These are phyloP conservation scores for Alternaria sp. DNA, from an alignment of 2,329 filamentous ascomycete genomes.

Conservation along the genomic window DNA sequence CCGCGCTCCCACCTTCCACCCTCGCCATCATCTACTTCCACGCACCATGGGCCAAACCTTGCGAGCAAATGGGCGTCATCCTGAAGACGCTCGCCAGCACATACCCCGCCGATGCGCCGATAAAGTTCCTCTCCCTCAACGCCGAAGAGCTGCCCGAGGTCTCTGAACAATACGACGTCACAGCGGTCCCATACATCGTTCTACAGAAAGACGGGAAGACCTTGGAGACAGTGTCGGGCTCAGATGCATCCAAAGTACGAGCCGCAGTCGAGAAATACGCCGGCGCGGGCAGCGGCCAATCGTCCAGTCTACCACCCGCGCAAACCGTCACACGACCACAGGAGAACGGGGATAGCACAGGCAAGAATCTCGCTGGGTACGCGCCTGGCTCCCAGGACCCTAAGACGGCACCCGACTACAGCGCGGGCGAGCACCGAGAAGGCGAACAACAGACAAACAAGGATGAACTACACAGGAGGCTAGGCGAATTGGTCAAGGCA, in stretches of 20 bases:
- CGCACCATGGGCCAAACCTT: constrained; percentile 94
- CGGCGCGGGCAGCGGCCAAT: constrained; percentile 53
- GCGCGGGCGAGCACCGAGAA: constrained; percentile 41
- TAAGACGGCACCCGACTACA: constrained; percentile 56
- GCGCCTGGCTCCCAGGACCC: constrained; percentile 53
- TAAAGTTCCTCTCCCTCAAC: constrained; percentile 88
- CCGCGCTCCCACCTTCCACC: constrained; percentile 71
- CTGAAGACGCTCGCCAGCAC: constrained; percentile 84
- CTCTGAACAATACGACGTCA: constrained; percentile 91
- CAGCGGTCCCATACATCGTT: constrained; percentile 90
- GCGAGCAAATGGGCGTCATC: constrained; percentile 90
- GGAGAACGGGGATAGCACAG: constrained; percentile 44
- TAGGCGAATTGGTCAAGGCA: constrained; percentile 87
- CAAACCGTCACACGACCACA: constrained; percentile 54
- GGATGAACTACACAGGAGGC: constrained; percentile 82
- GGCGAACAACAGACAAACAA: constrained; percentile 60
- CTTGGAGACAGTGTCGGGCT: constrained; percentile 86
- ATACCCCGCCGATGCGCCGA: constrained; percentile 74
- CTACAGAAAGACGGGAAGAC: constrained; percentile 77
- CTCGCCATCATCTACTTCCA: constrained; percentile 92
- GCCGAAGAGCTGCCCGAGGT: constrained; percentile 93
- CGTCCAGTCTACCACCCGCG: constrained; percentile 50
- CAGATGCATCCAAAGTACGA: constrained; percentile 84
- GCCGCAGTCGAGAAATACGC: constrained; percentile 85
- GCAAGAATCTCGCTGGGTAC: constrained; percentile 54